Percentiles rank a stretch among this genome's conserved stretches.
Conservation (phyloP, 1,139 yeast genomes). For the Yamadazyma sp. region DNA sequence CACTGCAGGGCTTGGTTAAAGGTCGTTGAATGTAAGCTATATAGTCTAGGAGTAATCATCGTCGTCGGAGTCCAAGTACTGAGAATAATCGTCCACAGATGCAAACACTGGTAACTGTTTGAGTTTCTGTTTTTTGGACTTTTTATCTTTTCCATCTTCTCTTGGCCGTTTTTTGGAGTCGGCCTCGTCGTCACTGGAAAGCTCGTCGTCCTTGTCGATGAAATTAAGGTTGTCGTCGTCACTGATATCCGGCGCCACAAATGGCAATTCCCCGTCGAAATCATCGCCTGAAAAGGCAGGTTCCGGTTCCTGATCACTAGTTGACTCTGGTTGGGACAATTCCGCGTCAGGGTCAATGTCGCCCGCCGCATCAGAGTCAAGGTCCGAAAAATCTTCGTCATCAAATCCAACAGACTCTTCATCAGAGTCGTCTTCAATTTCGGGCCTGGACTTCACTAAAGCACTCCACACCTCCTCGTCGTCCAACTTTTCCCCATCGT, state of each 20-base stretch:
- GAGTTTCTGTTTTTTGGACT: constrained; percentile 56
- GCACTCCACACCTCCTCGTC: constrained; percentile 88
- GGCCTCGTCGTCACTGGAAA: constrained; percentile 12
- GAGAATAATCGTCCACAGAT: constrained; percentile 84
- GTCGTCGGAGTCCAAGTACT: constrained; percentile 66
- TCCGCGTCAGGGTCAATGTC: constrained; percentile 25
- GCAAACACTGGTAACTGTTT: constrained; percentile 83
- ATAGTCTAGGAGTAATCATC: constrained; percentile 34
- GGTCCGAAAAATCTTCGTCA: constrained; percentile 39
- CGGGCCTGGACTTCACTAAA: constrained; percentile 80
- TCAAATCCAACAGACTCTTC: constrained; percentile 51
- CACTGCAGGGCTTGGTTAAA: background rate
- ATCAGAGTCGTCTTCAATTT: constrained; percentile 59
- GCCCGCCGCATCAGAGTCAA: constrained; percentile 29
- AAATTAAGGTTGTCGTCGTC: constrained; percentile 21
- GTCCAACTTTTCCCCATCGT: constrained; percentile 44
- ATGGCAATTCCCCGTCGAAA: constrained; percentile 33
- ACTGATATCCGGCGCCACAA: constrained; percentile 19
- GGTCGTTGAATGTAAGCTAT: background rate
- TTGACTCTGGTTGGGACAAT: too few relatives aligned
- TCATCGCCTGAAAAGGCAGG: too few relatives aligned
- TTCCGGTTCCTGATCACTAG: too few relatives aligned
- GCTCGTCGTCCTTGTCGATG: constrained; percentile 19
- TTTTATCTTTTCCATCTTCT: constrained; percentile 15
- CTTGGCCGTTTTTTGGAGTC: constrained; percentile 10